Evolutionary conservation across 75 land plant species (phyloP), one percentile per base, ranked within the genome.

Genomic region (Ceratopteris richardii): DNA sequence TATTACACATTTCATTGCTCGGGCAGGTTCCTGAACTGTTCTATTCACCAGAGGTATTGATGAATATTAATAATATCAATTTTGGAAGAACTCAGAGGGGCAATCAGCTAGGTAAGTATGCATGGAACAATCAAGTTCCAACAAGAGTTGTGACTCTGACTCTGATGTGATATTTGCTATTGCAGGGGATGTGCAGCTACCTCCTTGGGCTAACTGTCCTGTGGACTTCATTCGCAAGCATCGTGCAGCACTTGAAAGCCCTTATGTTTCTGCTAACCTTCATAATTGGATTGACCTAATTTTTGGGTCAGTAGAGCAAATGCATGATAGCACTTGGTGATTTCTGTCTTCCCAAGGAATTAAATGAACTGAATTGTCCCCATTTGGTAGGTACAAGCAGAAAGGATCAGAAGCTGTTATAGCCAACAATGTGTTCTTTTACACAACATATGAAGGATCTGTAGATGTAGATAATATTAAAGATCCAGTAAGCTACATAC

Each of bases 251-350:
- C 82, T 95, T 60, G 99, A 95, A 66, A 95, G 99, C 68, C 97
- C 83, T 52, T 71, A 86, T 77, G 99, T 95, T 2, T 95, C 99
- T 50, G 80, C 78, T 11, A 85, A 95, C 71, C 71, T 95, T 51
- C 81, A 95, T 72, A 88, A 95, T 51, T 95, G 99, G 99, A 82
- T 95, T 66, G 97, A 95, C 44, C 88, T 95, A 24, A 84, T 95
- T 63, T 95, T 95, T 80, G 99, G 99, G 99, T 95, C 70, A 40
- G 21, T 61, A n/a, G n/a, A n/a, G n/a, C n/a, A n/a, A n/a, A n/a
- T n/a, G n/a, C n/a, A n/a, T n/a, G n/a, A n/a, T n/a, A n/a, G n/a
- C n/a, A n/a, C n/a, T n/a, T n/a, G n/a, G n/a, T n/a, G n/a, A n/a
- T n/a, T n/a, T n/a, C n/a, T n/a, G n/a, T n/a, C n/a, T n/a, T n/a